Base-by-base conservation (phyloP, 2,329 filamentous ascomycete genomes). In the Nemania sp. region DNA sequence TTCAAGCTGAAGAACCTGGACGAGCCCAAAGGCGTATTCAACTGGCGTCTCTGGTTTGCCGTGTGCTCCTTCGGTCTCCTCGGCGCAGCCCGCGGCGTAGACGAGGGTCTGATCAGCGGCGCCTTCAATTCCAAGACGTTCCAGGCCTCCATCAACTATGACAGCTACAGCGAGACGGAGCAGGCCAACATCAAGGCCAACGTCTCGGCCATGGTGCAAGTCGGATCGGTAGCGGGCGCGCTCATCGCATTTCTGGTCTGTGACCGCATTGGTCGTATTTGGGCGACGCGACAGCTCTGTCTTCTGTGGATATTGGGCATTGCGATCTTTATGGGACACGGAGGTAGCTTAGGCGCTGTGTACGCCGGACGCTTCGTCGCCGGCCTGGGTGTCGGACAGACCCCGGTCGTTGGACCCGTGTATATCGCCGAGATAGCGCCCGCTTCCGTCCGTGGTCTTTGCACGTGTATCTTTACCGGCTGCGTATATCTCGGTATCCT, bases 171-270 rank as follows among this genome's bases (percentile, higher is more conserved):
- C 40, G 63, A 70, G 0, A 73, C 78, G 3, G 77, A 82, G 41
- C 75, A 80, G 66, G 84, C 86, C 56, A 84, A 89, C 68, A 85
- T 87, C 73, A 84, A 88, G 71, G 84, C 81, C 62, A 92, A 92
- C 69, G 87, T 92, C 50, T 87, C 88, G 1, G 82, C 86, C 42
- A 92, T 92, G 89, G 89, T 92, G 0, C 89, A 91, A 71, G 83
- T 91, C 64, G 89, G 89, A 20, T 88, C 83, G 20, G 87, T 92
- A 24, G 84, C 77, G 3, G 89, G 89, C 37, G 86, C 88, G 24
- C 75, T 90, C 26, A 78, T 86, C 60, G 81, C 81, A 34, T 84
- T 84, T 65, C 19, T 83, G 17, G 68, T 84, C 20, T 84, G 80
- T 56, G 82, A 86, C 62, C 77, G 77, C 37, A 80, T 86, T 56